phyloP scores from a whole-genome alignment of 2,329 filamentous ascomycete genomes.

The Colletotrichum gigasporum region DNA sequence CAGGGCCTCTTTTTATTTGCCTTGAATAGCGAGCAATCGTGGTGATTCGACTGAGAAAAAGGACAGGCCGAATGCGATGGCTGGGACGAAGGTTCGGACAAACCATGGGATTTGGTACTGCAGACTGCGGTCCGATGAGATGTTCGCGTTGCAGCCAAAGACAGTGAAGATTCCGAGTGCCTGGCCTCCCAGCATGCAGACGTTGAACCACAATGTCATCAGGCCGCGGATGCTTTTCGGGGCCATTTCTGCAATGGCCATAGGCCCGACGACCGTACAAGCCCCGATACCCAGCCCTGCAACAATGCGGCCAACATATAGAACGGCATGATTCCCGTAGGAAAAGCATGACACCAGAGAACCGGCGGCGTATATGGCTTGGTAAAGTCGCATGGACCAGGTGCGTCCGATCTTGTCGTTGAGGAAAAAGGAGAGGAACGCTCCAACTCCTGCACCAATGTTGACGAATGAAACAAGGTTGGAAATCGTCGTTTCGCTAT shows the following conservation, averaged over 20 bases:
- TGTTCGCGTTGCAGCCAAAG: constrained; percentile 43
- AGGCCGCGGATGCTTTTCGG: constrained; percentile 44
- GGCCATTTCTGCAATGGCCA: constrained; percentile 45
- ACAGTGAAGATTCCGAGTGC: constrained; percentile 40
- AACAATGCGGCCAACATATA: constrained; percentile 45
- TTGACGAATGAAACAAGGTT: constrained; percentile 44
- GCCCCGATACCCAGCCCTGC: constrained; percentile 48
- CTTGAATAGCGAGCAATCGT: constrained; percentile 45
- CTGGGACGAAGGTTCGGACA: constrained; percentile 7
- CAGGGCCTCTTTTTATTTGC: constrained; percentile 38
- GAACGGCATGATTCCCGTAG: constrained; percentile 40
- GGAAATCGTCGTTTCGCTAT: not conserved
- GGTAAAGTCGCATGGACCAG: not conserved
- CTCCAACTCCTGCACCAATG: constrained; percentile 33
- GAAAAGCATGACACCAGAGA: constrained; percentile 43
- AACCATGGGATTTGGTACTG: constrained; percentile 42
- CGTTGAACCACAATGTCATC: constrained; percentile 43
- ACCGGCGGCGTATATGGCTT: constrained; percentile 39
- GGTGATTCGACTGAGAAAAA: constrained; percentile 49
- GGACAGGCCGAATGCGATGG: constrained; percentile 26
- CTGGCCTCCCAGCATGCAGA: constrained; percentile 37
- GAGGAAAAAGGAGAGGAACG: constrained; percentile 48
- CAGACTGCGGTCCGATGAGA: constrained; percentile 33
- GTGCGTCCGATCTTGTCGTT: constrained; percentile 48
- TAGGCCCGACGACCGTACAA: constrained; percentile 43